Base-by-base conservation (phyloP, 495 filamentous ascomycete genomes). In the Rusavskia elegans region DNA sequence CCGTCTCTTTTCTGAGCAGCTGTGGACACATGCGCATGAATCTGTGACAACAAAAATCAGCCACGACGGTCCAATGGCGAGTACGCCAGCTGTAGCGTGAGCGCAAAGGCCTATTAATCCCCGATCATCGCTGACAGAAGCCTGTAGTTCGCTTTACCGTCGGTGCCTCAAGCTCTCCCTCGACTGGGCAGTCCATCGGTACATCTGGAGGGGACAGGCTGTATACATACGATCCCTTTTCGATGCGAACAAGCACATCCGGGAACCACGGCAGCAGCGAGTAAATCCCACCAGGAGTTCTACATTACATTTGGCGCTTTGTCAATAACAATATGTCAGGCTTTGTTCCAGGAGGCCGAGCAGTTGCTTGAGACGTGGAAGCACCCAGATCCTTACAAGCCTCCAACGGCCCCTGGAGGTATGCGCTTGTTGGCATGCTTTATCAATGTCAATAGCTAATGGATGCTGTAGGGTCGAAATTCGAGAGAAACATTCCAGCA, bases 171-270 rank as follows among this genome's bases (percentile, higher is more conserved):
- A 95, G 76, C 79, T 93, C 53, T 76, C 92, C 16, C 84, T 96
- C 57, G 87, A 93, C 72, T 99, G 92, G 93, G 73, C 85, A 52
- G 85, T 96, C 54, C 85, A 95, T 58, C 80, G 93, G 52, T 76
- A 83, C 56, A 67, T 95, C 56, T 99, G 93, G 89, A 80, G 93
- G 55, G 85, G 89, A 50, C 90, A 96, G 65, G 92, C 93, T 17
- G 70, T 96, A 55, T 97, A 99, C 64, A 92, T 99, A 56, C 83
- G 92, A 58, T 87, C 85, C 17, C 73, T 97, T 11, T 99, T 99
- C 63, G 92, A 99, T 59, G 86, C 87, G 41, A 97, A 99, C 68
- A 84, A 80, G 63, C 69, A 89, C 61, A 74, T 96, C 55, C 79
- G 74, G 46, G 89, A 99, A 63, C 87, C 85, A 53, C 80, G 88